Evolutionary conservation across 257 asterid species (phyloP).

Genomic region (Avicennia marina): DNA sequence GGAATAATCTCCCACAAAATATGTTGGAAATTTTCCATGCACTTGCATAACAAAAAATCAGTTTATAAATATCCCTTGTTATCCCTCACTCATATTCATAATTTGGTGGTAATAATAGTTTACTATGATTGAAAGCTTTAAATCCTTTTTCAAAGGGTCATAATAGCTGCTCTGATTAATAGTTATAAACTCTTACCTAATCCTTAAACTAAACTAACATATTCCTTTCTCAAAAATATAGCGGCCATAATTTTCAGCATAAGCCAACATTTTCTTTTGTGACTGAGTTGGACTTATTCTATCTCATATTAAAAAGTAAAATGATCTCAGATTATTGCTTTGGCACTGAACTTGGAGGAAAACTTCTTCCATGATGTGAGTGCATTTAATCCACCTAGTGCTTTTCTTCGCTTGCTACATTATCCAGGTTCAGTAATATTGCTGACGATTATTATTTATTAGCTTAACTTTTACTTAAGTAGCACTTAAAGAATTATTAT

Average conservation of each 20-base stretch:
- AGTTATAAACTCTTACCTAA: neutral
- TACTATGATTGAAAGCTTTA: neutral
- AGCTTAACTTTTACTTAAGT: neutral
- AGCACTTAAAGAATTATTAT: neutral
- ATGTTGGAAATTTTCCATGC: neutral
- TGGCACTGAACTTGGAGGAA: conserved; percentile 50
- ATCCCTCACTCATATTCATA: neutral
- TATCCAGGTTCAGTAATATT: conserved; percentile 41
- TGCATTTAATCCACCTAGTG: conserved; percentile 36
- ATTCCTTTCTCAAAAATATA: neutral
- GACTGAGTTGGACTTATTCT: neutral
- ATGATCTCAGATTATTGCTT: conserved; percentile 20
- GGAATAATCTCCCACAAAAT: neutral
- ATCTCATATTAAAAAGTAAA: neutral
- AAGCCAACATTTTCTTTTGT: neutral
- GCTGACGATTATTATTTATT: neutral
- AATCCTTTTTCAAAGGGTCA: neutral
- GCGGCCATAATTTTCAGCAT: neutral
- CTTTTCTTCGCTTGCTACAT: conserved; percentile 48
- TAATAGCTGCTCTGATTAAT: no score
- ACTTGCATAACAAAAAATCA: neutral
- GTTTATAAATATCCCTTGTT: neutral
- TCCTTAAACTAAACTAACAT: no score
- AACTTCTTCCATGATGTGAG: conserved; percentile 47
- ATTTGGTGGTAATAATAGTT: neutral